These are phyloP conservation scores for Gloeopeniophorella convolvens DNA, from an alignment of 768 basidiomycete species.

Conservation along the genomic window DNA sequence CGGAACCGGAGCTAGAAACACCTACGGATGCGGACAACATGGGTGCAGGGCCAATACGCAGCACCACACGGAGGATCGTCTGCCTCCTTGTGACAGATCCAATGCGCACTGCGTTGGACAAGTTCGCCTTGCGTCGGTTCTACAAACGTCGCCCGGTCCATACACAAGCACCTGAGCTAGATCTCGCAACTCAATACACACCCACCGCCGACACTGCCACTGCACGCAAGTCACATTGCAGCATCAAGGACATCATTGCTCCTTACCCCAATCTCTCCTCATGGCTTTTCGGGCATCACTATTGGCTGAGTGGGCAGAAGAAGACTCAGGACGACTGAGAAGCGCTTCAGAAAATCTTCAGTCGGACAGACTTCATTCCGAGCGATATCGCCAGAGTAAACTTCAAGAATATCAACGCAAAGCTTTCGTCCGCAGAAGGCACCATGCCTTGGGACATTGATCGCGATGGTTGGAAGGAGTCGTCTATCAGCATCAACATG, in stretches of 20 bases:
- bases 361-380: not conserved
- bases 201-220: not conserved
- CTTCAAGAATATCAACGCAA: not conserved
- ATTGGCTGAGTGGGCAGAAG: not conserved
- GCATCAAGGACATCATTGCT: not conserved
- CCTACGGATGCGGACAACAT: no score
- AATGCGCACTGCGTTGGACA: not conserved
- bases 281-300: not conserved
- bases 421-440: not conserved
- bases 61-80: no score
- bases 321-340: not conserved
- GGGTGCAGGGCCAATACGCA: no score
- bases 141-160: not conserved
- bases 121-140: not conserved
- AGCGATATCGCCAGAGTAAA: not conserved
- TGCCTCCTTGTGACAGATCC: not conserved
- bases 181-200: not conserved
- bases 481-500: not conserved
- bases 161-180: not conserved
- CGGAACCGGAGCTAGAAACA: no score
- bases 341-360: not conserved
- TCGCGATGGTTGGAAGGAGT: not conserved
- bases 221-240: no score
- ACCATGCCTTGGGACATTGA: not conserved
- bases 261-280: not conserved